Conservation (phyloP, 352 stramenopile species). For the Peronospora destructor region DNA sequence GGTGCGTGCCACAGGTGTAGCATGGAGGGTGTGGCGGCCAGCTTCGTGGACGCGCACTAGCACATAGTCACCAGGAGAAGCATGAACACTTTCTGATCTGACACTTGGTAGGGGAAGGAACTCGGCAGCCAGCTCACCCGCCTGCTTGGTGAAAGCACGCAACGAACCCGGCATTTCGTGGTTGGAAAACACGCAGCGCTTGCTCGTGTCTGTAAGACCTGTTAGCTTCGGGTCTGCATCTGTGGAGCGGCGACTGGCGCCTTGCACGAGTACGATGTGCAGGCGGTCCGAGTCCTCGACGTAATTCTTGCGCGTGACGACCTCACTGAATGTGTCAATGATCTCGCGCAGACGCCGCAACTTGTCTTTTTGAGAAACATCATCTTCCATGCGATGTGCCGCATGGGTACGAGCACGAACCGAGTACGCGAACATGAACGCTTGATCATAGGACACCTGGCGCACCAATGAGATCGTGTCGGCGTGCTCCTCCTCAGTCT, state of each 20-base stretch:
- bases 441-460: conserved; percentile 91
- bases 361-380: conserved; percentile 93
- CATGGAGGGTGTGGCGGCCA: conserved; percentile 77
- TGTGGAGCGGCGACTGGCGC: conserved; percentile 77
- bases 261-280: conserved; percentile 95
- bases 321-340: conserved; percentile 90
- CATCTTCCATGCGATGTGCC: conserved; percentile 91
- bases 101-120: conserved; percentile 44
- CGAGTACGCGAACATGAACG: conserved; percentile 99
- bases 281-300: conserved; percentile 89
- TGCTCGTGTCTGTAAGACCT: conserved; percentile 84
- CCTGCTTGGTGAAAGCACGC: conserved; percentile 33
- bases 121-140: conserved; percentile 27
- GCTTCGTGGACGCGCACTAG: conserved; percentile 75
- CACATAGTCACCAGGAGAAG: conserved; percentile 72
- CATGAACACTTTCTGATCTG: conserved; percentile 33
- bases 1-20: conserved; percentile 66
- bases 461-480: conserved; percentile 89
- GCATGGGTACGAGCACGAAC: conserved; percentile 94
- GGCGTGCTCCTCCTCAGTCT: conserved; percentile 95
- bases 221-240: conserved; percentile 71
- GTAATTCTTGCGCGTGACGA: conserved; percentile 88
- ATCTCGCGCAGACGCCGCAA: conserved; percentile 92
- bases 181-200: conserved; percentile 83
- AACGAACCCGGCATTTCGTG: conserved; percentile 45